A percentile compares a stretch with the other conserved stretches of the same genome.
Conservation (phyloP, 352 stramenopile species). For the Phytophthora fragariae region DNA sequence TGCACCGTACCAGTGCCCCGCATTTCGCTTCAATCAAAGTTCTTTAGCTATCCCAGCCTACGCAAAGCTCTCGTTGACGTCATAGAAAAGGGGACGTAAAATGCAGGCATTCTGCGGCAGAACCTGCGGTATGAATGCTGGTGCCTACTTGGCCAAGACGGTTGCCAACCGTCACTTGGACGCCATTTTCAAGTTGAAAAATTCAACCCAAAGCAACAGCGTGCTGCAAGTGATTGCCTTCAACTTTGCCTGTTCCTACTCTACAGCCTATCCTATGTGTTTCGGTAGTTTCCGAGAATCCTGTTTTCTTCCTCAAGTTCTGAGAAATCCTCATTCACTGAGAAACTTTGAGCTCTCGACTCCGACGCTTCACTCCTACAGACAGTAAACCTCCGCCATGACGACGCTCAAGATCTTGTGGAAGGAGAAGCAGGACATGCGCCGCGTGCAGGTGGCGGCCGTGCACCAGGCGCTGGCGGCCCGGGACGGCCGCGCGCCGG, state of each 20-base stretch:
- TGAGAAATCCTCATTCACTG: constrained; percentile 17
- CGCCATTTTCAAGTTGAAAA: too few species aligned
- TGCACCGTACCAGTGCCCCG: too few species aligned
- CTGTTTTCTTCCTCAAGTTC: constrained; percentile 11
- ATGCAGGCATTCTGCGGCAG: too few species aligned
- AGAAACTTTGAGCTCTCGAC: not conserved
- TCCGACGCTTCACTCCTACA: too few species aligned
- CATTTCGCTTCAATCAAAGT: too few species aligned
- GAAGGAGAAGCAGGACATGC: constrained; percentile 86
- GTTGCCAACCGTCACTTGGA: too few species aligned
- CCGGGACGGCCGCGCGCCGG: constrained; percentile 49
- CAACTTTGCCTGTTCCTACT: not conserved
- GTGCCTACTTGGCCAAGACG: not conserved
- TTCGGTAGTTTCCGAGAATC: not conserved
- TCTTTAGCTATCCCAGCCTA: too few species aligned
- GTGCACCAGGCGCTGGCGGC: constrained; percentile 66
- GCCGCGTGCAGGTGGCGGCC: constrained; percentile 76
- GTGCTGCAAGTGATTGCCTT: not conserved
- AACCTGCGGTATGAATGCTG: not conserved
- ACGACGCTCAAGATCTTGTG: constrained; percentile 89
- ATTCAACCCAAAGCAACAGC: too few species aligned
- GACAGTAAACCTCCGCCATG: constrained; percentile 44
- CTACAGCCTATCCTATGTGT: not conserved
- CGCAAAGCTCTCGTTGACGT: too few species aligned
- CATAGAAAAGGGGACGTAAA: too few species aligned